Evolutionary conservation across 768 basidiomycete genomes (phyloP), one percentile per base, ranked within the genome.

Genomic region (Mycena albidolilacea): DNA sequence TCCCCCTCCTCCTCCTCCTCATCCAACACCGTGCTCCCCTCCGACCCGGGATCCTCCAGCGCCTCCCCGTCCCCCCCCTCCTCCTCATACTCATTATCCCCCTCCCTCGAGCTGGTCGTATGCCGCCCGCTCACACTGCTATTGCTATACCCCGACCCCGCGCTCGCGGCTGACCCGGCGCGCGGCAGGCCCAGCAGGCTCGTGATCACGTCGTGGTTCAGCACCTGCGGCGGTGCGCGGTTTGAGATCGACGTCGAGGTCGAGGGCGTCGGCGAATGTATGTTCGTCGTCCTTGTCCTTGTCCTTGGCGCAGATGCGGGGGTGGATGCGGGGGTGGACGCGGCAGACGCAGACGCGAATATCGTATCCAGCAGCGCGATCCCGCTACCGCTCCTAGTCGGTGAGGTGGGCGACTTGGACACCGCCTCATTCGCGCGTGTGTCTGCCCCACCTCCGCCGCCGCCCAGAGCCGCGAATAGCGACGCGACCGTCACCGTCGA

Each of bases 151-250:
- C 79, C 86, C 52, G 83, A 87, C 10, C 30, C 30, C 30, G 30
- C 30, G 30, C 30, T 30, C 30, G 30, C 30, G 30, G 85, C 75
- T 4, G 85, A 78, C 5, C 86, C 85, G 17, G 85, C 83, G 5
- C 85, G 85, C 7, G 84, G 83, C 14, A 92, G 82, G 5, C 93
- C 92, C 3, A 93, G 84, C 10, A 95, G 85, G 4, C 87, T 84
- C 2, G 89, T 89, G 46, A 93, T 89, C 48, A 94, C 93, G 67
- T 93, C 89, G 78, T 92, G 90, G 64, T 89, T 91, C 57, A 95
- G 87, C 21, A 94, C 87, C 78, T 93, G 92, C 0, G 92, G 92
- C 7, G 60, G 35, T 30, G 30, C 30, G 30, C 30, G 30, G 30
- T 3, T 30, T 30, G 37, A 74, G 71, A 63, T 73, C 77, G 30